These are phyloP conservation scores for Protea cynaroides DNA, from an alignment of 164 flowering plant genomes.

Conservation along the genomic window DNA sequence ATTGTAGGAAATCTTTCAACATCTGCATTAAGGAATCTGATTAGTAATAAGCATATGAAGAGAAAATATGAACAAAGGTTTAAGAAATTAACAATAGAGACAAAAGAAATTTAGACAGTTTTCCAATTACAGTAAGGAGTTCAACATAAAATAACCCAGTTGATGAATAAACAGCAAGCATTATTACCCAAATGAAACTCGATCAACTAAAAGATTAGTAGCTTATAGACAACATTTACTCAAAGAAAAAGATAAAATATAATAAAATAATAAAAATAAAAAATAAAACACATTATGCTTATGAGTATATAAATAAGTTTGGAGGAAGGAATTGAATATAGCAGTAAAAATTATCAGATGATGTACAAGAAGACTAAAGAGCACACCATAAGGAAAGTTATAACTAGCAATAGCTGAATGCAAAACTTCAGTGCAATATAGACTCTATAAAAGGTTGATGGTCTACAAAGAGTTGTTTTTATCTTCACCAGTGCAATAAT, in stretches of 20 bases:
- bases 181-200: neutral
- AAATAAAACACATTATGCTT: no score
- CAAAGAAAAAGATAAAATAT: neutral
- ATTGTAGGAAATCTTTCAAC: conserved; percentile 69
- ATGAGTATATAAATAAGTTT: no score
- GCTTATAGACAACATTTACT: neutral
- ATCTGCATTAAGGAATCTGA: conserved; percentile 36
- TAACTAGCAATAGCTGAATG: no score
- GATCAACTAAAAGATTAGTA: neutral
- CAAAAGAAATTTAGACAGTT: neutral
- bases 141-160: neutral
- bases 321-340: no score
- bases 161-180: neutral
- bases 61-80: neutral
- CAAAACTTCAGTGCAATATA: no score
- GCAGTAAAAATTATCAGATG: neutral
- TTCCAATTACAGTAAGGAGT: neutral
- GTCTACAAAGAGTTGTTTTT: no score
- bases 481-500: no score
- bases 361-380: neutral
- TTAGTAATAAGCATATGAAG: neutral
- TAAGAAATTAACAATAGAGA: neutral
- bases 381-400: no score
- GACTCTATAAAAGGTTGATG: no score
- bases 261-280: no score